phyloP scores from a whole-genome alignment of 768 basidiomycete species.

The Podaxis pistillaris region DNA sequence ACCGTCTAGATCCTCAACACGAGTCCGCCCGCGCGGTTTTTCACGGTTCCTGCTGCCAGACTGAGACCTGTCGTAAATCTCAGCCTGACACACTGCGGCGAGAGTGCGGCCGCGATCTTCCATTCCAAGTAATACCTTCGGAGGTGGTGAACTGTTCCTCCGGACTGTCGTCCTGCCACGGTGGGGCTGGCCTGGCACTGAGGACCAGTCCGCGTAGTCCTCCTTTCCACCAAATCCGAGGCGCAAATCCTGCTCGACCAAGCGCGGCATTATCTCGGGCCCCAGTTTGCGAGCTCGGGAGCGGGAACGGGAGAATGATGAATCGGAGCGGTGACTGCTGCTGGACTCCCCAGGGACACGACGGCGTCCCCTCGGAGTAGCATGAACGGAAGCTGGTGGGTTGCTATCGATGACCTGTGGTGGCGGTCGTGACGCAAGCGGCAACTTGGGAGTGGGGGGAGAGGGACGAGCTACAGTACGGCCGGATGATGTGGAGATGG shows the following conservation, averaged over 20 bases:
- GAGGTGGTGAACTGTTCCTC: slow-evolving; percentile 59
- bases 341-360: slow-evolving; percentile 34
- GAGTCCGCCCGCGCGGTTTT: slow-evolving; percentile 51
- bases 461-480: slow-evolving; percentile 48
- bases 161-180: slow-evolving; percentile 52
- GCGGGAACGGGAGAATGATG: slow-evolving; percentile 36
- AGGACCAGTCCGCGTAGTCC: slow-evolving; percentile 37
- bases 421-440: slow-evolving; percentile 28
- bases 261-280: slow-evolving; percentile 7
- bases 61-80: slow-evolving; percentile 22
- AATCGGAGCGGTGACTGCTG: slow-evolving; percentile 30
- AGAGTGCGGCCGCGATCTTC: slow-evolving; percentile 27
- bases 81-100: slow-evolving; percentile 24
- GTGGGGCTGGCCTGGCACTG: slow-evolving; percentile 31
- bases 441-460: slow-evolving; percentile 60
- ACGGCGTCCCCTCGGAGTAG: slow-evolving; percentile 55
- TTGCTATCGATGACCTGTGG: slow-evolving; percentile 19
- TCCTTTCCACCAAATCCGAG: slow-evolving; percentile 1
- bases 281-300: slow-evolving; percentile 36
- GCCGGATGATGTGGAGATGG: slow-evolving; percentile 47
- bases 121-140: slow-evolving; percentile 40
- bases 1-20: slow-evolving; percentile 52
- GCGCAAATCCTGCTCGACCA: background rate
- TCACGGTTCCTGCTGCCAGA: slow-evolving; percentile 26
- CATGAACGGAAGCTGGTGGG: slow-evolving; percentile 29